Base-by-base conservation (phyloP, 2,329 filamentous ascomycete species). In the Botryotinia calthae region DNA sequence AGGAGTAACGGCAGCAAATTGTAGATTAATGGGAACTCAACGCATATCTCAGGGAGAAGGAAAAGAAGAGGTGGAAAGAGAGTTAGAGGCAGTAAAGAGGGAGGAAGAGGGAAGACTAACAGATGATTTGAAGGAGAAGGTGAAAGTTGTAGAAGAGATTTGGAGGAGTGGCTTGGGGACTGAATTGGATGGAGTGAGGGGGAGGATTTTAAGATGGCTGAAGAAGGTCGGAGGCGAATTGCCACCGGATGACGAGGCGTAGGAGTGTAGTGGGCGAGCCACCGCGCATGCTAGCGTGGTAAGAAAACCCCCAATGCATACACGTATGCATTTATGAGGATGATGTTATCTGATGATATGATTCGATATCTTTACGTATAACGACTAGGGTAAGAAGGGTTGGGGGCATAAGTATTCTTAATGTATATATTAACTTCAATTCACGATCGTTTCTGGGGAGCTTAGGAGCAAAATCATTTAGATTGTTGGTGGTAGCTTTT, bases 61-160 rank as follows among this genome's bases (percentile, higher is more conserved):
- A 16, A 83, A 83, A 2, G 82, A 83, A 71, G 75, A 80, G 2
- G 83, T 84, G 9, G 76, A 73, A 46, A 79, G 78, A n/a, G 81
- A 83, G 72, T 84, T 88, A 75, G 84, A 87, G 74, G 85, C 86
- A 72, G 89, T 91, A 77, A 87, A 88, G 71, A 83, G 83, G n/a
- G 86, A 87, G 66, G 93, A 97, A 82, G 92, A 92, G 79, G 84
- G 84, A 51, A 84, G 88, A 72, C 82, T 98, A 79, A 97, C 94
- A 10, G 90, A 91, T 66, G 95, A 98, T 79, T 82, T 98, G 76
- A 96, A 98, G 83, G 95, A 98, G 79, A 97, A 97, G 82, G 96
- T 98, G 2, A 89, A 91, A 46, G 89, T 95, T 75, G 93, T 98
- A 48, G 94, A 97, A 82, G 92, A 94, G 71, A 94, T 97, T 82